These are phyloP conservation scores for Chaetomium tenue DNA, from an alignment of 495 filamentous ascomycete genomes.

Conservation along the genomic window DNA sequence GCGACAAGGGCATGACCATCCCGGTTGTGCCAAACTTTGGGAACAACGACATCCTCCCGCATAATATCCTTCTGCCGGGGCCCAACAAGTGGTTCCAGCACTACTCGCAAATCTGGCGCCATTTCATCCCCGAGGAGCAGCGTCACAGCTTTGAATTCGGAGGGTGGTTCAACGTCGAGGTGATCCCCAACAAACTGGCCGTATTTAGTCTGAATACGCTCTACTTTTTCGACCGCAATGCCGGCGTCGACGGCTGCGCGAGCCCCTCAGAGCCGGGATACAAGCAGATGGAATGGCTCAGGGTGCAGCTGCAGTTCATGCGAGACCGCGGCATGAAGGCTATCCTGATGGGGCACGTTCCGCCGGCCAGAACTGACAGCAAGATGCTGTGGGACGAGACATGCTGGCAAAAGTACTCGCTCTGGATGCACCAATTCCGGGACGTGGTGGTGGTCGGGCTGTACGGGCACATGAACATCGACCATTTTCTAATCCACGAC, in stretches of 20 bases:
- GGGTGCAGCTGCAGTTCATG: slow-evolving; percentile 83
- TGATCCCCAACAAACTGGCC: slow-evolving; percentile 79
- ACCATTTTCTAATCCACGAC: slow-evolving; percentile 95
- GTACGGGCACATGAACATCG: slow-evolving; percentile 98
- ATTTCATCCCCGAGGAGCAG: slow-evolving; percentile 91
- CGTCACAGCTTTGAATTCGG: slow-evolving; percentile 87
- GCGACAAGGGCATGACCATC: slow-evolving; percentile 58
- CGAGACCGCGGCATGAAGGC: slow-evolving; percentile 86
- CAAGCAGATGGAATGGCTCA: slow-evolving; percentile 94
- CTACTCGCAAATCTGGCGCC: slow-evolving; percentile 71
- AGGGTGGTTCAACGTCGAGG: slow-evolving; percentile 92
- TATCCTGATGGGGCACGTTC: slow-evolving; percentile 91
- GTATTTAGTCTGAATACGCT: slow-evolving; percentile 96
- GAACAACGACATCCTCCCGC: slow-evolving; percentile 96
- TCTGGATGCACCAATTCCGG: slow-evolving; percentile 86
- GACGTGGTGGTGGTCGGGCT: slow-evolving; percentile 78
- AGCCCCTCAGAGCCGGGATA: slow-evolving; percentile 77
- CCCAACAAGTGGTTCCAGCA: slow-evolving; percentile 79
- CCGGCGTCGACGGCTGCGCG: slow-evolving; percentile 85
- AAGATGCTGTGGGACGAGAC: slow-evolving; percentile 87
- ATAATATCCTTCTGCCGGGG: slow-evolving; percentile 86
- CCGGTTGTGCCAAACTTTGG: slow-evolving; percentile 89
- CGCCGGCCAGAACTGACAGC: slow-evolving; percentile 76
- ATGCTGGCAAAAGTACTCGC: slow-evolving; percentile 97
- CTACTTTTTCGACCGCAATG: slow-evolving; percentile 92